Conservation (phyloP, 768 basidiomycete genomes). For the Suillus bovinus region DNA sequence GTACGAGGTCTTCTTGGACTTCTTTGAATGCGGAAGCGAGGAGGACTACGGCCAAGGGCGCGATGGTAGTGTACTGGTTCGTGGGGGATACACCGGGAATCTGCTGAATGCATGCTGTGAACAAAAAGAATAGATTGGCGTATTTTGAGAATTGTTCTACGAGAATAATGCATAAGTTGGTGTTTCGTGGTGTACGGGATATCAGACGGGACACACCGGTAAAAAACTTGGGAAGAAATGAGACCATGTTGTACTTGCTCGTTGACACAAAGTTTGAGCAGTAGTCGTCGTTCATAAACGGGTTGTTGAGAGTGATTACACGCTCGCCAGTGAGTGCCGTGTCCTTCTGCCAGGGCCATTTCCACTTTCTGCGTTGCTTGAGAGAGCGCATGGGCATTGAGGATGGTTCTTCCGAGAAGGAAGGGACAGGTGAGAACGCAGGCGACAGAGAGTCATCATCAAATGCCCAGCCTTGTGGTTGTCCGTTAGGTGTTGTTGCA, state of each 20-base stretch:
- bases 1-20: slow-evolving; percentile 87
- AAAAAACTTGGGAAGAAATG: slow-evolving; percentile 93
- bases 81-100: slow-evolving; percentile 98
- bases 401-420: slow-evolving; percentile 36
- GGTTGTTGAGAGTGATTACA: slow-evolving; percentile 81
- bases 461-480: slow-evolving; percentile 73
- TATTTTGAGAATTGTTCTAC: slow-evolving; percentile 98
- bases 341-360: slow-evolving; percentile 84
- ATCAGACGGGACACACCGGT: slow-evolving; percentile 57
- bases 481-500: slow-evolving; percentile 35
- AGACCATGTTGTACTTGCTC: slow-evolving; percentile 88
- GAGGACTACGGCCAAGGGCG: slow-evolving; percentile 82
- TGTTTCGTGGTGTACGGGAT: not conserved
- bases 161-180: slow-evolving; percentile 12
- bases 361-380: slow-evolving; percentile 47
- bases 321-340: slow-evolving; percentile 70
- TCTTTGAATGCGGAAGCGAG: slow-evolving; percentile 96
- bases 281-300: slow-evolving; percentile 62
- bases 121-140: slow-evolving; percentile 97
- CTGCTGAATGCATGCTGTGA: slow-evolving; percentile 96
- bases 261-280: slow-evolving; percentile 87
- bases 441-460: slow-evolving; percentile 60
- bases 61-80: slow-evolving; percentile 93
- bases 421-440: slow-evolving; percentile 43
- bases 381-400: slow-evolving; percentile 15